phyloP scores from a whole-genome alignment of 331 rosid genomes.

The Pyrus hybrid region DNA sequence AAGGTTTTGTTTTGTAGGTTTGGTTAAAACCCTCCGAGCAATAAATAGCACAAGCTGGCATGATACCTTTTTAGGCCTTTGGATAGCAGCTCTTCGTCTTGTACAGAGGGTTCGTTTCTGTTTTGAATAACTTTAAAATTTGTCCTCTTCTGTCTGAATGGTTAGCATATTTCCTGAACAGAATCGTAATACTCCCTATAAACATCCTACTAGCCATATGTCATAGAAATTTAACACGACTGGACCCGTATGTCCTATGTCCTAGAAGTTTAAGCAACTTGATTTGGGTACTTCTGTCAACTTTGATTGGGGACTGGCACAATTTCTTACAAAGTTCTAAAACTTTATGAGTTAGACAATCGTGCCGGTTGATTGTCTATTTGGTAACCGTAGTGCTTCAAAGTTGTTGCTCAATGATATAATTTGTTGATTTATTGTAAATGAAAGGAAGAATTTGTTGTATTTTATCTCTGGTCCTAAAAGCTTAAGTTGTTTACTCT shows the following conservation, averaged over 20 bases:
- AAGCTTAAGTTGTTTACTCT: neutral
- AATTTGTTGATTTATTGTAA: no score
- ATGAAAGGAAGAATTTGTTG: neutral
- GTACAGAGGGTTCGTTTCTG: conserved; percentile 77
- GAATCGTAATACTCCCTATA: neutral
- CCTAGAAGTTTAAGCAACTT: neutral
- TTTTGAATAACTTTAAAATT: neutral
- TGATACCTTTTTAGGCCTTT: conserved; percentile 87
- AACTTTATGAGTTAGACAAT: neutral
- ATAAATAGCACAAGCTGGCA: conserved; percentile 91
- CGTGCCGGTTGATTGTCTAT: no score
- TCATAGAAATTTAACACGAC: neutral
- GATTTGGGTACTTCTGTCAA: neutral
- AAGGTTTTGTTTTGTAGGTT: conserved; percentile 38
- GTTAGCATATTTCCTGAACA: neutral
- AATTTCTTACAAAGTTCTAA: neutral
- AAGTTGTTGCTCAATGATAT: no score
- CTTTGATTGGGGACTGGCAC: neutral
- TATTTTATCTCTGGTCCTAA: neutral
- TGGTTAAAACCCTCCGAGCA: conserved; percentile 83
- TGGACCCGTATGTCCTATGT: neutral
- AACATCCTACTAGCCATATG: neutral
- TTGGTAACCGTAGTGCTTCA: no score
- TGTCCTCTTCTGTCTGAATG: neutral
- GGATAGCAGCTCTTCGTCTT: conserved; percentile 94